Evolutionary conservation across 139 green algal genomes (phyloP).

Genomic region (Chlorella sp.): DNA sequence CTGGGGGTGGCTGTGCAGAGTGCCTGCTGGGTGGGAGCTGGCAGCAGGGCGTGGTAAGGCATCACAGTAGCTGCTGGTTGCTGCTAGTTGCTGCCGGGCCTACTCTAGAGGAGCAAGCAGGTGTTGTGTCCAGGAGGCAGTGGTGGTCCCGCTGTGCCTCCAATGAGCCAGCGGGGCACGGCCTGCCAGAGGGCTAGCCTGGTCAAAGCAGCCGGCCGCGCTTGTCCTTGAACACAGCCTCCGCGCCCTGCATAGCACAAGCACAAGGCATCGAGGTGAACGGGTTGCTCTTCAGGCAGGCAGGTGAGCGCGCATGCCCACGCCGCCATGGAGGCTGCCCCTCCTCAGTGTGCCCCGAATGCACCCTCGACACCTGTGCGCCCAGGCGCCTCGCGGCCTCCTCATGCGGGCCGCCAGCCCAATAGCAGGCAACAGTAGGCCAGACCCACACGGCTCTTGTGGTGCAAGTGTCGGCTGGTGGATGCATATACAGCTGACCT

Average conservation of each 20-base stretch:
- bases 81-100: too few relatives aligned
- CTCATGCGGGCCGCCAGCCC: not conserved
- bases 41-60: too few relatives aligned
- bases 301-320: not conserved
- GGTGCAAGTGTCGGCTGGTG: too few relatives aligned
- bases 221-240: conserved; percentile 22
- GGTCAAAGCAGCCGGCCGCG: conserved; percentile 34
- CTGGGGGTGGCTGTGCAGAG: too few relatives aligned
- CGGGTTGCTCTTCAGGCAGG: not conserved
- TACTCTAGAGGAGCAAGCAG: too few relatives aligned
- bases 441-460: not conserved
- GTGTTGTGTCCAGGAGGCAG: too few relatives aligned
- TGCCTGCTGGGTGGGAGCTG: too few relatives aligned
- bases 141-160: too few relatives aligned
- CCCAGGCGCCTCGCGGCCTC: not conserved
- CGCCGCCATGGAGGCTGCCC: not conserved
- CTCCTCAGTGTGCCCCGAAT: not conserved
- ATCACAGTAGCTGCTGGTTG: too few relatives aligned
- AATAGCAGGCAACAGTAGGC: too few relatives aligned
- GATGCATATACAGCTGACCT: too few relatives aligned
- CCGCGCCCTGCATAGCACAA: conserved; percentile 7
- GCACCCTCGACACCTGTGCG: not conserved
- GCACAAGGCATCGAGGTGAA: not conserved
- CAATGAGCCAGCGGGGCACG: not conserved
- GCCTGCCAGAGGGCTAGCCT: too few relatives aligned